A percentile compares a stretch with the other conserved stretches of the same genome.
Evolutionary conservation across 192 early-diverging fungal genomes (phyloP).

Genomic region (Rhizophagus sp.): DNA sequence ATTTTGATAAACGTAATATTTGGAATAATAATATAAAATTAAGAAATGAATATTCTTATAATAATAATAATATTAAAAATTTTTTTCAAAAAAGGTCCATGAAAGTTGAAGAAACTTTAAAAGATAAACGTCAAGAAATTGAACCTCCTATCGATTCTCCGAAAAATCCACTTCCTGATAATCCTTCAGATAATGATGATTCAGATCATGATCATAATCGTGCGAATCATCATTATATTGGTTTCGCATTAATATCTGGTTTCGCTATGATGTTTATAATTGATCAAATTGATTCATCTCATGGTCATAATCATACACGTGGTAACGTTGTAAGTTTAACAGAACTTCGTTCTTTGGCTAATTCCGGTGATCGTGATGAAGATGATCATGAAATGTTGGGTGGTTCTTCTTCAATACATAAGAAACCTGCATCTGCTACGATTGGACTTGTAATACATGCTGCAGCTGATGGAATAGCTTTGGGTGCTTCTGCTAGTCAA

Average conservation of each 20-base stretch:
- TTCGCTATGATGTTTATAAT: conserved; percentile 91
- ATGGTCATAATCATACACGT: conserved; percentile 38
- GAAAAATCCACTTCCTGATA: neutral
- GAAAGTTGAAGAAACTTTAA: neutral
- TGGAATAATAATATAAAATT: conserved; percentile 16
- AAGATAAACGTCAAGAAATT: neutral
- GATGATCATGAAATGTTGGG: conserved; percentile 15
- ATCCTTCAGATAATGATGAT: neutral
- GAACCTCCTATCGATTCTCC: neutral
- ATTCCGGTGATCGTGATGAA: neutral
- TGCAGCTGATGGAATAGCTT: conserved; percentile 91
- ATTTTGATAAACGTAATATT: neutral
- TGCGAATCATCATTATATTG: conserved; percentile 66
- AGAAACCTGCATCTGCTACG: conserved; percentile 60
- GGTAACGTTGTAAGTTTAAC: neutral
- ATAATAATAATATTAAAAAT: conserved; percentile 1
- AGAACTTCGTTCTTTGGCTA: conserved; percentile 13
- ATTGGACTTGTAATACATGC: conserved; percentile 97
- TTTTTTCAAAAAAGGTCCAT: neutral
- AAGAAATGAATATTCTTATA: conserved; percentile 11
- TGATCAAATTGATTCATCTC: conserved; percentile 64
- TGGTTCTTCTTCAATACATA: conserved; percentile 34
- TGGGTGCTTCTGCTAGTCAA: conserved; percentile 81
- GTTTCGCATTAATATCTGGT: conserved; percentile 76
- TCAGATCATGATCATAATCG: conserved; percentile 11